These are phyloP conservation scores for Astrephomene gubernaculifera DNA, from an alignment of 139 green algal species.

Conservation along the genomic window DNA sequence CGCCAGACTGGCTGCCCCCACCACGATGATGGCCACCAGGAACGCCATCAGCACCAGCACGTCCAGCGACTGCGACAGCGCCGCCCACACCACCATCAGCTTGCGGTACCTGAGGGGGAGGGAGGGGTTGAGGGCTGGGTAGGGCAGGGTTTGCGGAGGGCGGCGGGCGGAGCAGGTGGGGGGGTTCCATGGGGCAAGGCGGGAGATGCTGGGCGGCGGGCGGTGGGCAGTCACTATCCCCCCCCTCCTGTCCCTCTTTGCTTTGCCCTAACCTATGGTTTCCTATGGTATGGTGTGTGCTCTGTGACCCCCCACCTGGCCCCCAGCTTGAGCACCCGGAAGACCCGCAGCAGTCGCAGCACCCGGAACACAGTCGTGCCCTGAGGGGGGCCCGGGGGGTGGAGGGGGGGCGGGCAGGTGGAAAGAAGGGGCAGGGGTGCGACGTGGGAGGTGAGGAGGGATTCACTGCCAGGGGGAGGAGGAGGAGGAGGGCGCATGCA, in stretches of 20 bases:
- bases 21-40: slow-evolving; percentile 47
- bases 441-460: no score
- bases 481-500: no score
- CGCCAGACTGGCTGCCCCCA: slow-evolving; percentile 48
- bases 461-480: no score
- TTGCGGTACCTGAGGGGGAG: slow-evolving; percentile 36
- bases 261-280: no score
- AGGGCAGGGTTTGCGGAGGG: no score
- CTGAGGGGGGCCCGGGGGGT: background rate
- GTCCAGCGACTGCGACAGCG: slow-evolving; percentile 33
- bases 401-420: background rate
- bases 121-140: background rate
- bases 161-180: no score
- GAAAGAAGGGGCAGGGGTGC: background rate
- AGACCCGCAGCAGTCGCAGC: slow-evolving; percentile 54
- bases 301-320: slow-evolving; percentile 6
- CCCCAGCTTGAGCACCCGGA: slow-evolving; percentile 61
- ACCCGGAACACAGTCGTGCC: slow-evolving; percentile 54
- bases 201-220: no score
- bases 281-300: no score
- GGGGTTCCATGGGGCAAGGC: no score
- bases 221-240: no score
- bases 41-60: slow-evolving; percentile 58
- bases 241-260: no score
- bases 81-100: slow-evolving; percentile 43